Evolutionary conservation across 306 rosid genomes (phyloP).

Genomic region (Purshia tridentata): DNA sequence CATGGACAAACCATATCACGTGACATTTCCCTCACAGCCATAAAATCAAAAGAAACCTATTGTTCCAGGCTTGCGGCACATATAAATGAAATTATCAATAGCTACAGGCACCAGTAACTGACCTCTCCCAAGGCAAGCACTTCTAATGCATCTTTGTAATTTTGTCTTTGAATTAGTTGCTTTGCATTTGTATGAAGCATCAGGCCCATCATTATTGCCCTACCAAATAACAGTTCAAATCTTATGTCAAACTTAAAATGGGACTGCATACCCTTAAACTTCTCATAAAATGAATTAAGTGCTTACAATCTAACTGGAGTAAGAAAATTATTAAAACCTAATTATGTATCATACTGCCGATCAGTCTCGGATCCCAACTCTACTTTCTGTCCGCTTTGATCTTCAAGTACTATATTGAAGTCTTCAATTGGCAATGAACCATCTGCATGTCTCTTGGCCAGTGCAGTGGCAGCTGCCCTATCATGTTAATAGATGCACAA

Average conservation of each 20-base stretch:
- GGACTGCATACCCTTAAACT: slow-evolving; percentile 18
- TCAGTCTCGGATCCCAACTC: slow-evolving; percentile 73
- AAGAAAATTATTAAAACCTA: background rate
- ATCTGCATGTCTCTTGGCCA: slow-evolving; percentile 70
- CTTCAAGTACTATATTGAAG: slow-evolving; percentile 77
- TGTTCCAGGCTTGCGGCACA: background rate
- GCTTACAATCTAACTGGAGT: slow-evolving; percentile 13
- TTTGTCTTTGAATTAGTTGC: slow-evolving; percentile 51
- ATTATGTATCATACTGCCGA: slow-evolving; percentile 51
- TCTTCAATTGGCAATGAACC: slow-evolving; percentile 78
- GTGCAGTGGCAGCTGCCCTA: slow-evolving; percentile 73
- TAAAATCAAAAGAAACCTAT: background rate
- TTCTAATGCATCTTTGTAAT: slow-evolving; percentile 78
- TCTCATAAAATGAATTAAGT: slow-evolving; percentile 1
- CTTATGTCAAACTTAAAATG: slow-evolving; percentile 26
- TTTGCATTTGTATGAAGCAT: slow-evolving; percentile 90
- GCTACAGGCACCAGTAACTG: slow-evolving; percentile 22
- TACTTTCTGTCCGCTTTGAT: slow-evolving; percentile 87
- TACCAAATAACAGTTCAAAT: slow-evolving; percentile 38
- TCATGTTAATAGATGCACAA: slow-evolving; percentile 20
- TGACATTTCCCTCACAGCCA: background rate
- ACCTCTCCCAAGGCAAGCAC: slow-evolving; percentile 94
- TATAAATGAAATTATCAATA: slow-evolving; percentile 2
- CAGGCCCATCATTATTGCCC: slow-evolving; percentile 96
- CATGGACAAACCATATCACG: background rate